A percentile compares a stretch with the other conserved stretches of the same genome.
phyloP scores from a whole-genome alignment of 1,284 basidiomycete genomes.

The Leucoagaricus sp. region DNA sequence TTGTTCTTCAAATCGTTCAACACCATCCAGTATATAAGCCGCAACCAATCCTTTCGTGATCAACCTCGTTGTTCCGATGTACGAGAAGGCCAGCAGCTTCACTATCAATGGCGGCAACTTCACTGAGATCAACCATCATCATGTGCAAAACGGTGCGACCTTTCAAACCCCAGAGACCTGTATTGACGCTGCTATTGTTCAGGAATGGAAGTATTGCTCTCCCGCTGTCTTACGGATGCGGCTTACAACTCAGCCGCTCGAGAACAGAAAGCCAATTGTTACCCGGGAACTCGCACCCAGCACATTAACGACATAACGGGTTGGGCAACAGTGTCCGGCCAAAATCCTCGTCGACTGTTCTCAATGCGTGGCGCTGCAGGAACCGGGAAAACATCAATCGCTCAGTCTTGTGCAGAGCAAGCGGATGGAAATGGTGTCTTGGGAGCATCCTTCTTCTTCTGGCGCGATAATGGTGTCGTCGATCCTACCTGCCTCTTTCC shows the following conservation, averaged over 20 bases:
- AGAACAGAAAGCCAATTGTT: background rate
- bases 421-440: background rate
- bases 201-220: background rate
- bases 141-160: too few species aligned
- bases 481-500: background rate
- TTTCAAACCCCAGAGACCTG: too few species aligned
- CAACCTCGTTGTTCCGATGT: too few species aligned
- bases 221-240: background rate
- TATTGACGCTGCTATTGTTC: too few species aligned
- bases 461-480: background rate
- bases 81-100: too few species aligned
- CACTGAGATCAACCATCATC: too few species aligned
- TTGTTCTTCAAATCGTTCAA: too few species aligned
- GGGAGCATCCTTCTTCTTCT: constrained; percentile 4
- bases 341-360: background rate
- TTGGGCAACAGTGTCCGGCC: background rate
- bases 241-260: background rate
- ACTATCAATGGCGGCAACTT: too few species aligned
- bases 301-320: background rate
- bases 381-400: constrained; percentile 1
- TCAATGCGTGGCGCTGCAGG: background rate
- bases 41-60: too few species aligned
- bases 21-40: too few species aligned
- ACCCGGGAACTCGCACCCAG: background rate
- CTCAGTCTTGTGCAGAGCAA: background rate